Evolutionary conservation across 768 basidiomycete species (phyloP).

Genomic region (Pleurotus pulmonarius): DNA sequence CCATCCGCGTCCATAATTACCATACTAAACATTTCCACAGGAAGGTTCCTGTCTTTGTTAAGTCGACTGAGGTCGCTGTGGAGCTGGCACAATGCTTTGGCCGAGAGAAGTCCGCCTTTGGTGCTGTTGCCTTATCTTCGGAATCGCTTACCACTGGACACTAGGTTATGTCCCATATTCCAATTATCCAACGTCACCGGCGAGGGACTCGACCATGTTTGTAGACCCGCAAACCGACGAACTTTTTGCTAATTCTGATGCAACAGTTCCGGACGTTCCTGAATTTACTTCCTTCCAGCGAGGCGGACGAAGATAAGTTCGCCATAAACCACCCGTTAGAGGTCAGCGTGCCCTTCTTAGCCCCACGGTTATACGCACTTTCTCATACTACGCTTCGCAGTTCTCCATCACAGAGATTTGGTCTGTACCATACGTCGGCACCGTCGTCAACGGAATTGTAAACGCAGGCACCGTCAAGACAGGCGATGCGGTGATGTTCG

Average conservation of each 20-base stretch:
- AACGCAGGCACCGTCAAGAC: conserved; percentile 72
- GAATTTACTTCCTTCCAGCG: conserved; percentile 86
- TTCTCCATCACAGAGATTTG: conserved; percentile 85
- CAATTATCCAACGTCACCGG: conserved; percentile 94
- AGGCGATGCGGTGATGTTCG: conserved; percentile 80
- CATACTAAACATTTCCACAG: conserved; percentile 30
- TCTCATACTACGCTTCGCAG: conserved; percentile 26
- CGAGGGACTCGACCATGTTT: conserved; percentile 77
- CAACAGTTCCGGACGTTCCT: conserved; percentile 80
- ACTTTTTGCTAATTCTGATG: not conserved
- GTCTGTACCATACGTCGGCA: conserved; percentile 85
- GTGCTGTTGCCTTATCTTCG: not conserved
- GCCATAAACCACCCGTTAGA: conserved; percentile 75
- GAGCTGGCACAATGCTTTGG: conserved; percentile 75
- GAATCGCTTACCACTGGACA: not conserved
- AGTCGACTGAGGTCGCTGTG: conserved; percentile 76
- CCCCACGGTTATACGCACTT: conserved; percentile 5
- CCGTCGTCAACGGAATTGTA: conserved; percentile 81
- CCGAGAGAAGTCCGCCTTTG: conserved; percentile 53
- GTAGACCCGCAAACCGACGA: conserved; percentile 11
- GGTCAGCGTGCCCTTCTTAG: conserved; percentile 30
- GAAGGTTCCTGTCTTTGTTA: conserved; percentile 81
- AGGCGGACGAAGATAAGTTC: conserved; percentile 80
- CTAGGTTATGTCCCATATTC: conserved; percentile 86
- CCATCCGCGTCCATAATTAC: not conserved